These are phyloP conservation scores for Intubia oerlemansii DNA, from an alignment of 2,329 filamentous ascomycete genomes.

Conservation along the genomic window DNA sequence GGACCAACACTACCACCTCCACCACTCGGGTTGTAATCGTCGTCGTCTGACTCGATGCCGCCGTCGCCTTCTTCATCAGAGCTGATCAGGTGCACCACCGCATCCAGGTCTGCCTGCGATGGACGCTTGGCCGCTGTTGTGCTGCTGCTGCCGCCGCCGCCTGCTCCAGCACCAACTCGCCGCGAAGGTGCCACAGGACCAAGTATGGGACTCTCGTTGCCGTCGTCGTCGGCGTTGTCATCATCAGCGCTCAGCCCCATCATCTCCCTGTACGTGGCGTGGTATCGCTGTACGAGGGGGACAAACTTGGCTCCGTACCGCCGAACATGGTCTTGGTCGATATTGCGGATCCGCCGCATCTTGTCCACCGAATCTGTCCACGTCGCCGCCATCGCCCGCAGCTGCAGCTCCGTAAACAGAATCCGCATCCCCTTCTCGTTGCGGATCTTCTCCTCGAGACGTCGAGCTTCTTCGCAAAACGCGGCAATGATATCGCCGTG, in stretches of 20 bases:
- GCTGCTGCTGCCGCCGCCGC: background rate
- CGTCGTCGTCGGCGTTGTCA: constrained; percentile 3
- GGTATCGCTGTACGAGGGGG: constrained; percentile 28
- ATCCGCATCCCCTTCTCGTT: constrained; percentile 34
- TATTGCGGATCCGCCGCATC: constrained; percentile 41
- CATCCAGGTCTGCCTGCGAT: constrained; percentile 10
- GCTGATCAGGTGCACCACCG: constrained; percentile 34
- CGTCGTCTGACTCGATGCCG: too few species aligned
- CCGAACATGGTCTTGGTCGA: constrained; percentile 39
- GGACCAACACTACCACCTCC: background rate
- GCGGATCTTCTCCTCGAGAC: constrained; percentile 37
- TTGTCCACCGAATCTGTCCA: constrained; percentile 40
- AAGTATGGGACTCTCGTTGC: constrained; percentile 1
- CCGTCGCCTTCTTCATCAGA: constrained; percentile 5
- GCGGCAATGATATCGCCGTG: constrained; percentile 41
- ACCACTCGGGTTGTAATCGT: background rate
- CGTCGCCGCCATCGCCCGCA: constrained; percentile 51
- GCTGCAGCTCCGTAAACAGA: constrained; percentile 46
- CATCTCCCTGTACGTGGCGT: constrained; percentile 29
- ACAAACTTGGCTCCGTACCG: constrained; percentile 40
- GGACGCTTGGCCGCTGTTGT: background rate
- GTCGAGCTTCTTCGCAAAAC: constrained; percentile 43
- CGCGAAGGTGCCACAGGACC: constrained; percentile 1
- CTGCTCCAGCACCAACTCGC: background rate
- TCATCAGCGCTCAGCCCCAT: constrained; percentile 15